These are phyloP conservation scores for Intubia oerlemansii DNA, from an alignment of 2,329 filamentous ascomycete genomes.

Conservation along the genomic window DNA sequence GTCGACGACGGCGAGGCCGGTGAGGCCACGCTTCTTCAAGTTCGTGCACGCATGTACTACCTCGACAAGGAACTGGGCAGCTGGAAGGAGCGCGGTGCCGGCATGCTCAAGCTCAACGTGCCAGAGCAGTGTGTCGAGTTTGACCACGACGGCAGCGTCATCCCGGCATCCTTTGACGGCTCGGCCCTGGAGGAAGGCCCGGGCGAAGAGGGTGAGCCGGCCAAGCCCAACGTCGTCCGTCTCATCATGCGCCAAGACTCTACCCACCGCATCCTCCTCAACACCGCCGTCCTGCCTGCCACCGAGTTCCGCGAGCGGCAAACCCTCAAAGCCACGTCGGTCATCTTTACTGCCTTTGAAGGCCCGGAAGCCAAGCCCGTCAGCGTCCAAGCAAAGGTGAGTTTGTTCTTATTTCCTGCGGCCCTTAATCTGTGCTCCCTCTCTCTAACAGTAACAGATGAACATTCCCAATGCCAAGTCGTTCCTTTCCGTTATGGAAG, in stretches of 20 bases:
- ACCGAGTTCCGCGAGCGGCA: constrained; percentile 66
- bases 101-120: constrained; percentile 69
- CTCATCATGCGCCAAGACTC: constrained; percentile 85
- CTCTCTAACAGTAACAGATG: constrained; percentile 21
- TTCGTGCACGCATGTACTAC: constrained; percentile 69
- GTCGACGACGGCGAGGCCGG: constrained; percentile 79
- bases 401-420: constrained; percentile 9
- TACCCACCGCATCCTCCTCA: constrained; percentile 68
- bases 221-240: constrained; percentile 23
- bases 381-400: constrained; percentile 39
- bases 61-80: constrained; percentile 44
- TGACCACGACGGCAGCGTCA: constrained; percentile 17
- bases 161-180: constrained; percentile 9
- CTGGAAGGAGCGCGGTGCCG: constrained; percentile 85
- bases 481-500: constrained; percentile 26
- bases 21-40: constrained; percentile 36
- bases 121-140: constrained; percentile 33
- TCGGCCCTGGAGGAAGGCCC: constrained; percentile 11
- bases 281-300: constrained; percentile 57
- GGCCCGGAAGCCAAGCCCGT: constrained; percentile 30
- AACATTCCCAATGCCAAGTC: constrained; percentile 28
- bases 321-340: constrained; percentile 45
- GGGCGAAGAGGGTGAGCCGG: constrained; percentile 5
- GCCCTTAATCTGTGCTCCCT: background rate
- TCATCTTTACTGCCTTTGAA: constrained; percentile 45